Conservation (phyloP, 148 eudicot species). For the Camellia lanceoleosa region DNA sequence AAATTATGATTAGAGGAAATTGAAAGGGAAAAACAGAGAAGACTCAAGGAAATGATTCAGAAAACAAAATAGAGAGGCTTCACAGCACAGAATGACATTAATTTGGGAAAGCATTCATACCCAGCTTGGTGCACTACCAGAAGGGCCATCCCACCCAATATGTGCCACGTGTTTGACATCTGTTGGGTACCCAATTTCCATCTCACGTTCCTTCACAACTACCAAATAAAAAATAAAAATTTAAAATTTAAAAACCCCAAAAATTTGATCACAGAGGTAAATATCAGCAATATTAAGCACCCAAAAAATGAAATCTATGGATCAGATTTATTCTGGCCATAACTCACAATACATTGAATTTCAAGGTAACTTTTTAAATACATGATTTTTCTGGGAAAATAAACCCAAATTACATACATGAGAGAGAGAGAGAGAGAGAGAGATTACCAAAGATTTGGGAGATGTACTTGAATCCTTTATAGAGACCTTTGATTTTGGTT, state of each 20-base stretch:
- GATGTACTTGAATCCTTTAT: slow-evolving; percentile 74
- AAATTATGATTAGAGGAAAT: background rate
- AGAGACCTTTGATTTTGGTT: slow-evolving; percentile 66
- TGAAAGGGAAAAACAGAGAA: too few species aligned
- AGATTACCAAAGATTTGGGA: slow-evolving; percentile 71
- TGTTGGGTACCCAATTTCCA: slow-evolving; percentile 82
- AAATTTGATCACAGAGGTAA: too few species aligned
- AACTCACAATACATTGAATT: too few species aligned
- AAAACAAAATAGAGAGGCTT: background rate
- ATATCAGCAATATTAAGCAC: too few species aligned
- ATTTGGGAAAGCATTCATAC: slow-evolving; percentile 27
- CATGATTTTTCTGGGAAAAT: background rate
- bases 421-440: background rate
- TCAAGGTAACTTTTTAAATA: too few species aligned
- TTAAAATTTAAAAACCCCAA: too few species aligned
- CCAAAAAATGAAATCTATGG: too few species aligned
- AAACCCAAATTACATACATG: background rate
- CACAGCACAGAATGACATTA: background rate
- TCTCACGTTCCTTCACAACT: slow-evolving; percentile 70
- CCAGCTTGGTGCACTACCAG: slow-evolving; percentile 73
- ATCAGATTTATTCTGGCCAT: too few species aligned
- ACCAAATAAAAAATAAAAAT: background rate
- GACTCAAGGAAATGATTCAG: background rate
- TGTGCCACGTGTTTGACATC: slow-evolving; percentile 90
- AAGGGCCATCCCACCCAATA: slow-evolving; percentile 74